Evolutionary conservation across 2,329 filamentous ascomycete genomes (phyloP).

Genomic region (Calonectria fujianensis): DNA sequence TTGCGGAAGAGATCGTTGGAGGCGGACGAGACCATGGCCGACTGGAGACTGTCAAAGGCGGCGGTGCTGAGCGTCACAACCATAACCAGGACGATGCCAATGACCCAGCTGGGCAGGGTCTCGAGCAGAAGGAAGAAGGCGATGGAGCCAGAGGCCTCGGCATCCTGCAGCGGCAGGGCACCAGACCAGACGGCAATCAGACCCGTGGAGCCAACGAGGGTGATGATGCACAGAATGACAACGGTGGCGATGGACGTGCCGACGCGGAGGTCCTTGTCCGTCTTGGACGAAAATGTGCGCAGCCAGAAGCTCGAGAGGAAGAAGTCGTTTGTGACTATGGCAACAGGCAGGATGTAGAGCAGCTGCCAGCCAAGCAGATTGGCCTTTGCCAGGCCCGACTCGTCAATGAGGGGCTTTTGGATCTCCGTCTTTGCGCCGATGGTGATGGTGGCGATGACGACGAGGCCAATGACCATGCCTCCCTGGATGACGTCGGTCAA

Average conservation of each 20-base stretch:
- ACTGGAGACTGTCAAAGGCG: conserved; percentile 87
- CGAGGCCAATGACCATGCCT: conserved; percentile 83
- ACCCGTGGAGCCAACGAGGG: conserved; percentile 82
- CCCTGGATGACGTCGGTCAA: conserved; percentile 89
- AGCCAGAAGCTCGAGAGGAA: conserved; percentile 91
- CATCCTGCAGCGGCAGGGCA: conserved; percentile 76
- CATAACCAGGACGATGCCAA: conserved; percentile 89
- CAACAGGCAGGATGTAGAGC: conserved; percentile 88
- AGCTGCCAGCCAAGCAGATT: conserved; percentile 89
- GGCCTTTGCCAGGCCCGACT: conserved; percentile 81
- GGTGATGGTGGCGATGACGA: conserved; percentile 85
- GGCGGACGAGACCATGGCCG: conserved; percentile 88
- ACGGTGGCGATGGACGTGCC: conserved; percentile 82
- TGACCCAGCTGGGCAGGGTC: conserved; percentile 85
- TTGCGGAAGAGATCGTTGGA: conserved; percentile 92
- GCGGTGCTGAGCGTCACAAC: conserved; percentile 84
- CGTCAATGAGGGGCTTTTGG: conserved; percentile 79
- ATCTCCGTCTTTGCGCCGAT: conserved; percentile 85
- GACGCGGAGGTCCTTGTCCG: conserved; percentile 85
- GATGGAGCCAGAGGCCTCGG: conserved; percentile 75
- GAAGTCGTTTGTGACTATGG: conserved; percentile 89
- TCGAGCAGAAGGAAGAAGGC: conserved; percentile 86
- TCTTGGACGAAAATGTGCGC: conserved; percentile 86
- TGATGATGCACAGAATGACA: conserved; percentile 80
- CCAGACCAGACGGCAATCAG: conserved; percentile 87